A percentile compares a stretch with the other conserved stretches of the same genome.
These are phyloP conservation scores for Diplodia sapinea DNA, from an alignment of 2,329 filamentous ascomycete species.

Conservation along the genomic window DNA sequence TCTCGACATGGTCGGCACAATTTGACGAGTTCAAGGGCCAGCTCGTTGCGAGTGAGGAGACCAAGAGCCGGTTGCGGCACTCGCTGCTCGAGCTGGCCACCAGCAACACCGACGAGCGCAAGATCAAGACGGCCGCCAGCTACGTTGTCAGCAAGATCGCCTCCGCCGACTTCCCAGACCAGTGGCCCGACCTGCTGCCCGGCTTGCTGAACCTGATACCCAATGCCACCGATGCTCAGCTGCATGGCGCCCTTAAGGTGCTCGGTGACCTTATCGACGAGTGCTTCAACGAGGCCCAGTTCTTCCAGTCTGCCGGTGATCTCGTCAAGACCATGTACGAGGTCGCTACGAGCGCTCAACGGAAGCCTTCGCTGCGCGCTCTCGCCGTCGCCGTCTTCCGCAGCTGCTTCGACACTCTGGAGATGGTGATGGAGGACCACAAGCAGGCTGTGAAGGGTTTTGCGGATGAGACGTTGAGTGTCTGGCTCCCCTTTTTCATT, in stretches of 20 bases:
- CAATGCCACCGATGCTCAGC: constrained; percentile 74
- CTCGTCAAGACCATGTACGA: constrained; percentile 84
- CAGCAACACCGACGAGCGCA: constrained; percentile 75
- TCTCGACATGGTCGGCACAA: constrained; percentile 80
- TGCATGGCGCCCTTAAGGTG: constrained; percentile 89
- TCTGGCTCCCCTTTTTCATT: constrained; percentile 91
- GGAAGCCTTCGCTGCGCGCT: constrained; percentile 78
- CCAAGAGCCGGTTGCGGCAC: constrained; percentile 74
- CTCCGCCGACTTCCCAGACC: constrained; percentile 87
- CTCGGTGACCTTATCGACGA: constrained; percentile 90
- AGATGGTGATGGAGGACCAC: constrained; percentile 96
- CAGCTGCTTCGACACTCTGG: constrained; percentile 89
- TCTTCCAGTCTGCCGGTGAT: constrained; percentile 86
- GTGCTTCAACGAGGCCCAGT: constrained; percentile 90
- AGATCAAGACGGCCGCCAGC: constrained; percentile 87
- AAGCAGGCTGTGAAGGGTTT: constrained; percentile 85
- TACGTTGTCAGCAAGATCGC: constrained; percentile 93
- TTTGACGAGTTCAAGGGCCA: constrained; percentile 73
- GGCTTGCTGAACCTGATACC: constrained; percentile 78
- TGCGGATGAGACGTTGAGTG: constrained; percentile 80
- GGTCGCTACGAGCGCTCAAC: constrained; percentile 75
- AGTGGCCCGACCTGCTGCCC: constrained; percentile 90
- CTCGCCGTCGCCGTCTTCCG: constrained; percentile 90
- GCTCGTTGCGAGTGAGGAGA: constrained; percentile 72
- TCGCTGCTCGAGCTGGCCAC: constrained; percentile 79